Evolutionary conservation across 2,329 filamentous ascomycete genomes (phyloP).

Genomic region (Metarhizium sp.): DNA sequence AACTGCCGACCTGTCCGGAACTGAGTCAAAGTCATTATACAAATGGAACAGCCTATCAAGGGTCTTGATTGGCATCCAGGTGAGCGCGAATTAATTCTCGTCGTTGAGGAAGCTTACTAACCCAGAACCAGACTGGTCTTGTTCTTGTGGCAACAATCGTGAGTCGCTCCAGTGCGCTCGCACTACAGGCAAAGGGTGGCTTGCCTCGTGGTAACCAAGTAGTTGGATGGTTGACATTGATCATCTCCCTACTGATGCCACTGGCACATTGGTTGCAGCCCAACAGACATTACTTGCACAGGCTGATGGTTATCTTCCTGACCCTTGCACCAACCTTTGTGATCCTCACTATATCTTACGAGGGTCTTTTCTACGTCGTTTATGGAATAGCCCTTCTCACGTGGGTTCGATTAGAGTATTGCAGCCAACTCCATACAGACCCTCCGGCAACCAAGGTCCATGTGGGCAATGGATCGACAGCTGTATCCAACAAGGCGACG

Average conservation of each 20-base stretch:
- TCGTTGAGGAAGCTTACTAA: too few species aligned
- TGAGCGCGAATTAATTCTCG: not conserved
- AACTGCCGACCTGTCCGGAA: too few species aligned
- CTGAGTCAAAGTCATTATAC: not conserved
- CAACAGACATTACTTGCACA: constrained; percentile 82
- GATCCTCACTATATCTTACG: constrained; percentile 93
- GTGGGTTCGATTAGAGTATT: constrained; percentile 65
- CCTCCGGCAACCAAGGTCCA: not conserved
- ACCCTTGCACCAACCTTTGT: constrained; percentile 90
- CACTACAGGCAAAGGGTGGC: constrained; percentile 75
- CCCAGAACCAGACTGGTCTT: constrained; percentile 52
- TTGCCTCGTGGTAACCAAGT: constrained; percentile 82
- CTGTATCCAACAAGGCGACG: too few species aligned
- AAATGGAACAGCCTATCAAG: not conserved
- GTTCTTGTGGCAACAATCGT: constrained; percentile 74
- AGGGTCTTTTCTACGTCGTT: constrained; percentile 88
- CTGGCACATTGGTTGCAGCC: constrained; percentile 72
- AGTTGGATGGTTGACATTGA: constrained; percentile 76
- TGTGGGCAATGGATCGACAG: constrained; percentile 15
- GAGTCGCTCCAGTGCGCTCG: constrained; percentile 76
- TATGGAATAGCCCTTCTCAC: constrained; percentile 75
- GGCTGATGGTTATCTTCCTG: constrained; percentile 80
- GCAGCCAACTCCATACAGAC: not conserved
- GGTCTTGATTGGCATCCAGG: not conserved
- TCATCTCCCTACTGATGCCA: constrained; percentile 67